phyloP scores from a whole-genome alignment of 352 stramenopile genomes.

The Peronospora destructor region DNA sequence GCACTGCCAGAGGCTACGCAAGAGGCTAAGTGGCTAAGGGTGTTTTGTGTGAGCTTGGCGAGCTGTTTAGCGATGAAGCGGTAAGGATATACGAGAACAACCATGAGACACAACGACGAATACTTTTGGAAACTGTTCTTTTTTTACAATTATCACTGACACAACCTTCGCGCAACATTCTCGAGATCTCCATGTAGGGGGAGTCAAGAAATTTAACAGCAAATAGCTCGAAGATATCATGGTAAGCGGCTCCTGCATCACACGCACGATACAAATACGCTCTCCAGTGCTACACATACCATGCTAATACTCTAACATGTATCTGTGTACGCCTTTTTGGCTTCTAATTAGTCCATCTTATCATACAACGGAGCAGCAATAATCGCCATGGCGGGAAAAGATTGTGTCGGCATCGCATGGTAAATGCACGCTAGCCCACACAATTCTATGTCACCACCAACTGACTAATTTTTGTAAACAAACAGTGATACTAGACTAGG shows the following conservation, averaged over 20 bases:
- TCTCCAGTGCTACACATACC: not conserved
- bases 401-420: constrained; percentile 98
- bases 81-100: too few relatives aligned
- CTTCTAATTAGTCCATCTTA: constrained; percentile 58
- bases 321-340: not conserved
- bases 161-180: constrained; percentile 1
- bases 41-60: too few relatives aligned
- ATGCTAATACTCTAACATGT: not conserved
- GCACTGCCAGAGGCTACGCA: too few relatives aligned
- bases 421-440: constrained; percentile 14
- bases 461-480: not conserved
- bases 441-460: not conserved
- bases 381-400: constrained; percentile 98
- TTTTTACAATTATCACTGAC: too few relatives aligned
- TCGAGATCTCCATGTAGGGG: not conserved
- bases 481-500: constrained; percentile 93
- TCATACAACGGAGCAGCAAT: constrained; percentile 99
- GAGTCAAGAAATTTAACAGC: not conserved
- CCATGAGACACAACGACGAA: too few relatives aligned
- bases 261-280: not conserved
- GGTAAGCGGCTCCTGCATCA: not conserved
- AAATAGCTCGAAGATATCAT: not conserved
- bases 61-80: too few relatives aligned
- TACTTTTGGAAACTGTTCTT: too few relatives aligned
- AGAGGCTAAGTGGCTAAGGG: too few relatives aligned